These are phyloP conservation scores for Exophiala dermatitidis DNA, from an alignment of 2,329 filamentous ascomycete species.

Conservation along the genomic window DNA sequence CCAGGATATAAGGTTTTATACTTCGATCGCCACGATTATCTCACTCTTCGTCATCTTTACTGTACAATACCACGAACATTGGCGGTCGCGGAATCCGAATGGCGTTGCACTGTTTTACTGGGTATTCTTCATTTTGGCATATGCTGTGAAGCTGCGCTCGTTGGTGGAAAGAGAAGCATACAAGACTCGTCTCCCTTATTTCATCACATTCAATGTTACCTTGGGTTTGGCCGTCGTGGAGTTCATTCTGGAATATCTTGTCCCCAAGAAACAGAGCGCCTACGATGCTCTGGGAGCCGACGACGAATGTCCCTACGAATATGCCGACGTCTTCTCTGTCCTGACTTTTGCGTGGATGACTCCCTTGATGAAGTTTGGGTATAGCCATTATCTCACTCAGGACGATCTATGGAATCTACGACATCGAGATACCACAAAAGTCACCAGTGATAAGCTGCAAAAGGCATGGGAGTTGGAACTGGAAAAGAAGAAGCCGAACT, in stretches of 20 bases:
- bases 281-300: slow-evolving; percentile 62
- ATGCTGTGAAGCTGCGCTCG: slow-evolving; percentile 76
- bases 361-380: slow-evolving; percentile 90
- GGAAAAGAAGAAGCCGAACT: slow-evolving; percentile 63
- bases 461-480: slow-evolving; percentile 71
- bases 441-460: slow-evolving; percentile 63
- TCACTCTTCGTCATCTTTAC: slow-evolving; percentile 68
- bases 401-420: slow-evolving; percentile 93
- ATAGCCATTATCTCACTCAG: slow-evolving; percentile 84
- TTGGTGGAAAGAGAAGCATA: slow-evolving; percentile 72
- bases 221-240: slow-evolving; percentile 62
- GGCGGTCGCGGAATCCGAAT: slow-evolving; percentile 73
- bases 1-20: slow-evolving; percentile 80
- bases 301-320: slow-evolving; percentile 69
- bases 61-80: slow-evolving; percentile 82
- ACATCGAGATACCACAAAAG: slow-evolving; percentile 67
- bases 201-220: slow-evolving; percentile 65
- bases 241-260: slow-evolving; percentile 76
- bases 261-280: slow-evolving; percentile 67
- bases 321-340: slow-evolving; percentile 86
- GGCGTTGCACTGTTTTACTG: slow-evolving; percentile 88
- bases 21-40: slow-evolving; percentile 61
- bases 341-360: slow-evolving; percentile 99
- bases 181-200: slow-evolving; percentile 60
- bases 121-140: slow-evolving; percentile 73